phyloP scores from a whole-genome alignment of 1,284 basidiomycete genomes.

The Melampsora americana region DNA sequence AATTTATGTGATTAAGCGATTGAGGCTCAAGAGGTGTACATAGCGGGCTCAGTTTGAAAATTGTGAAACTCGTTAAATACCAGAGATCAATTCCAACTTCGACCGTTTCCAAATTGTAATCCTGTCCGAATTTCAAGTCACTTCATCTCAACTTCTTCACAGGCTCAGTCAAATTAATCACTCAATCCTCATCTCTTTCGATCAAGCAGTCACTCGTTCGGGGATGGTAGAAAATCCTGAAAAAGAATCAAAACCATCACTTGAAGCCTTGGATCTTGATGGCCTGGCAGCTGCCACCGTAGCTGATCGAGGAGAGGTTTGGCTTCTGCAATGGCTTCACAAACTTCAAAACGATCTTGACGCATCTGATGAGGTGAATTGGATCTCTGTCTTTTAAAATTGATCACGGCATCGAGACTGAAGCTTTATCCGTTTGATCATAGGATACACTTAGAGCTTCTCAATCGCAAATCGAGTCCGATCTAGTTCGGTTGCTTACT shows the following conservation, averaged over 20 bases:
- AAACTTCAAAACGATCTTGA: conserved; percentile 30
- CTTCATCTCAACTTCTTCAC: not conserved
- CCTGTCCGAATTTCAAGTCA: no score
- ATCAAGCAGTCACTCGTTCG: not conserved
- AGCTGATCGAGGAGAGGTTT: conserved; percentile 35
- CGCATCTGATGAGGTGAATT: conserved; percentile 13
- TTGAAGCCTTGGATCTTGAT: conserved; percentile 10
- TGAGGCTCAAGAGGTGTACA: no score
- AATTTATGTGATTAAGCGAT: no score
- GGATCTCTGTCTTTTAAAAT: conserved; percentile 1
- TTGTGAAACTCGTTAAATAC: no score
- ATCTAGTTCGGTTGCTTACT: conserved; percentile 40
- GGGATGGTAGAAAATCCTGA: not conserved
- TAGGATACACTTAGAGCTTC: conserved; percentile 29
- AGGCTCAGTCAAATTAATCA: not conserved
- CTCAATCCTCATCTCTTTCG: not conserved
- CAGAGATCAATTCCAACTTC: no score
- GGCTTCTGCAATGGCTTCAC: conserved; percentile 40
- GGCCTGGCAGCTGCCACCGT: conserved; percentile 36
- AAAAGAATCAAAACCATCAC: not conserved
- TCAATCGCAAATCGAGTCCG: conserved; percentile 32
- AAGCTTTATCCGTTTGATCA: conserved; percentile 64
- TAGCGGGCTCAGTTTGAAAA: no score
- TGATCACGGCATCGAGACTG: conserved; percentile 42
- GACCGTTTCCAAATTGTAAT: no score